Conservation (phyloP, 83 land plant genomes). For the Diphasiastrum complanatum region DNA sequence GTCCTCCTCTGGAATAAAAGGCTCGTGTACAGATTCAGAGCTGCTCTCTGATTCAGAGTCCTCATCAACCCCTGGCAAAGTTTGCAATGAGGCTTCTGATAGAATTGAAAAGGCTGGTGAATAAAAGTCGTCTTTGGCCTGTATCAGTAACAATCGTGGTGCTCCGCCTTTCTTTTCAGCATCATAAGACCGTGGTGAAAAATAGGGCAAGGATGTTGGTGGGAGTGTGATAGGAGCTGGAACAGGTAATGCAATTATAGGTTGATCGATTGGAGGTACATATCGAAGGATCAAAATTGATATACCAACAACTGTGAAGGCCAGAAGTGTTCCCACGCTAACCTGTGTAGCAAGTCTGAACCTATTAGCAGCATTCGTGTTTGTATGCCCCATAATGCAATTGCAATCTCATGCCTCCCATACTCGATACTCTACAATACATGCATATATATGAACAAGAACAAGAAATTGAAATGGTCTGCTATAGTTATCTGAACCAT, state of each 20-base stretch:
- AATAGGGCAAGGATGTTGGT: not conserved
- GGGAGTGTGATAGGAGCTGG: not conserved
- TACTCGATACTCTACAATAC: no score
- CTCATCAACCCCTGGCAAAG: not conserved
- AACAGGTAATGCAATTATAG: no score
- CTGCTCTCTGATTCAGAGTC: no score
- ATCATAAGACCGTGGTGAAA: no score
- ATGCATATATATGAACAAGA: no score
- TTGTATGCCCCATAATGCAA: no score
- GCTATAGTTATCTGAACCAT: no score
- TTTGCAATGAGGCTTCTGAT: constrained; percentile 4
- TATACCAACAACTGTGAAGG: constrained; percentile 1
- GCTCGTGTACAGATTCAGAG: no score
- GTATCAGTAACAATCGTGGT: not conserved
- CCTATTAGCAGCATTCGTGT: not conserved
- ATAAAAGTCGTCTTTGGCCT: not conserved
- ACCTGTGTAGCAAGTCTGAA: constrained; percentile 10
- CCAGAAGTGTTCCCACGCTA: constrained; percentile 14
- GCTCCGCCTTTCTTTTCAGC: not conserved
- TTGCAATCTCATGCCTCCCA: no score
- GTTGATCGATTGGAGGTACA: constrained; percentile 11
- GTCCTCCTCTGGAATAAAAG: no score
- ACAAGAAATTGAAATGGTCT: no score
- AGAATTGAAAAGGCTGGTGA: constrained; percentile 7
- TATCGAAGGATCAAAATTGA: constrained; percentile 6